Percentiles rank a stretch among this genome's conserved stretches.
Evolutionary conservation across 176 grass and related monocot genomes (phyloP).

Genomic region (Saccharum spontaneum): DNA sequence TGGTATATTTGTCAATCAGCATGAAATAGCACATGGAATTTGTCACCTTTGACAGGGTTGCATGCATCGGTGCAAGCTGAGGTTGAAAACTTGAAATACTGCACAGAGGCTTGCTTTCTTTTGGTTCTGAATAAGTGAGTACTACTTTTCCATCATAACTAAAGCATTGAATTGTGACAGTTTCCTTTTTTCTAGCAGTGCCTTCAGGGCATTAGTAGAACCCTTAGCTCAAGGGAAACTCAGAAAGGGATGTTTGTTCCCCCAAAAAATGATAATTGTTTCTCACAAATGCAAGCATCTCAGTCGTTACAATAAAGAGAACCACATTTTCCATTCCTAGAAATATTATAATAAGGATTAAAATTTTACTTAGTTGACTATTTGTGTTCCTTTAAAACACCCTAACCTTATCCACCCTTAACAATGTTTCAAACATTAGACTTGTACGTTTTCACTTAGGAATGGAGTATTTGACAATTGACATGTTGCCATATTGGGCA

Average conservation of each 20-base stretch:
- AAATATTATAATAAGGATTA: slow-evolving; percentile 1
- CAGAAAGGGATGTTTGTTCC: slow-evolving; percentile 51
- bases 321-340: slow-evolving; percentile 5
- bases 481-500: slow-evolving; percentile 13
- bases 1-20: slow-evolving; percentile 8
- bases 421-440: slow-evolving; percentile 21
- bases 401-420: neutral
- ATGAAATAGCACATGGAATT: neutral
- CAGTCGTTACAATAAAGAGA: slow-evolving; percentile 20
- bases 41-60: slow-evolving; percentile 12
- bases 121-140: slow-evolving; percentile 5
- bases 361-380: neutral
- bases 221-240: slow-evolving; percentile 37
- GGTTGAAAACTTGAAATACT: slow-evolving; percentile 28
- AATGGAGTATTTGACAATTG: slow-evolving; percentile 31
- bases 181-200: slow-evolving; percentile 37
- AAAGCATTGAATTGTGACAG: neutral
- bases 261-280: neutral
- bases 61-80: slow-evolving; percentile 2
- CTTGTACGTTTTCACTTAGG: slow-evolving; percentile 18
- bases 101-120: slow-evolving; percentile 7
- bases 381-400: slow-evolving; percentile 17
- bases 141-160: slow-evolving; percentile 19
- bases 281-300: slow-evolving; percentile 17
- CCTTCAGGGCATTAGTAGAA: slow-evolving; percentile 35